Base-by-base conservation (phyloP, 495 filamentous ascomycete genomes). In the Aspergillus incahuasiensis region DNA sequence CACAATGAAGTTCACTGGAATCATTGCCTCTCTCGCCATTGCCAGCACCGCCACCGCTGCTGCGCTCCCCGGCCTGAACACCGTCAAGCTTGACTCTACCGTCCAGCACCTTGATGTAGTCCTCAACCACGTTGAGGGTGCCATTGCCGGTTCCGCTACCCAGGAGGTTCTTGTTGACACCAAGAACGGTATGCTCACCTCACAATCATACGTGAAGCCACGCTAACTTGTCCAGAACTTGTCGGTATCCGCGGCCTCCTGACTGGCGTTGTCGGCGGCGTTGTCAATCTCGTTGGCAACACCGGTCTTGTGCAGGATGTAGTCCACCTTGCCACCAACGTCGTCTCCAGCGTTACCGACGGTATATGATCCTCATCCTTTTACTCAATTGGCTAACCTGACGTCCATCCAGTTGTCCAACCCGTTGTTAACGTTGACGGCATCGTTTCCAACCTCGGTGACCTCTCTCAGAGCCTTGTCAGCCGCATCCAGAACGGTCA, bases 1-100 rank as follows among this genome's bases (percentile, higher is more conserved):
- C 55, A 71, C 45, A 48, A 76, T 74, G 73, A 76, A 74, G 68
- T 68, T 74, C 66, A 69, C 70, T 58, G 67, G 66, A 63, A 58
- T 68, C 30, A n/a, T 61, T 20, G 60, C 61, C 21, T 59, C 61
- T 28, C 25, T 28, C 25, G 25, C 25, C 25, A 8, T 28, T 8
- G 25, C 25, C 42, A 56, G 63, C 59, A 58, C 61, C 57, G 63
- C 56, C 49, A 60, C 58, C 21, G 59, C 63, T 39, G 58, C 57
- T 50, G 65, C 59, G 42, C 48, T 68, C 18, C 65, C 65, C 18
- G 41, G 35, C 34, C 52, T 47, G 18, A 28, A 57, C 18, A 32
- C 34, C 45, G 52, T 47, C 47, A 45, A 41, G 22, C 16, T 65
- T 43, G 30, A 55, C 18, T 43, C 40, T 30, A 40, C 56, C 19